Conservation (phyloP, 2,329 filamentous ascomycete genomes). For the Ilyonectria sp. region DNA sequence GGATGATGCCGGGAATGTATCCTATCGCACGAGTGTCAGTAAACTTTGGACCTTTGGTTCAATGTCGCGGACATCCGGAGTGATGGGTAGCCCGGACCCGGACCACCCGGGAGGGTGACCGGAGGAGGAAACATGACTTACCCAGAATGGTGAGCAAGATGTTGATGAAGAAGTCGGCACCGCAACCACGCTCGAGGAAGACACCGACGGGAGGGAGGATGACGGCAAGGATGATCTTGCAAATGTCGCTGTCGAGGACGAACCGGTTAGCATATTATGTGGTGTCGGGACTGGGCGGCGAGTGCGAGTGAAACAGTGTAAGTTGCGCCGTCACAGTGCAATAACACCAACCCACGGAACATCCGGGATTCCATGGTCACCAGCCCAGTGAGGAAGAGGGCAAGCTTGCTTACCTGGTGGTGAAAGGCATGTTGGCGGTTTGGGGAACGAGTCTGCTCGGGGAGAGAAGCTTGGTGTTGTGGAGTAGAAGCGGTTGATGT, state of each 20-base stretch:
- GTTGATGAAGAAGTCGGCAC: conserved; percentile 91
- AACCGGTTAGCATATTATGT: conserved; percentile 27
- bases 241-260: conserved; percentile 65
- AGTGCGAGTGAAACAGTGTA: not conserved
- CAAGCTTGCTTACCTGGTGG: conserved; percentile 67
- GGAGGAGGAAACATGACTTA: conserved; percentile 50
- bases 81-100: conserved; percentile 25
- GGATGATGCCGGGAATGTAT: conserved; percentile 87
- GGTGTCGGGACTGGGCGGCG: conserved; percentile 2
- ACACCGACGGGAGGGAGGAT: conserved; percentile 92
- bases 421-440: conserved; percentile 70
- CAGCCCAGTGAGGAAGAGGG: conserved; percentile 8
- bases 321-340: conserved; percentile 7
- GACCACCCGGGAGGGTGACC: conserved; percentile 55
- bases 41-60: conserved; percentile 12
- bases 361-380: conserved; percentile 39
- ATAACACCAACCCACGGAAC: conserved; percentile 35
- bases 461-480: conserved; percentile 19
- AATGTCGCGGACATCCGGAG: not conserved
- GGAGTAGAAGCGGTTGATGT: conserved; percentile 20
- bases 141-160: conserved; percentile 85
- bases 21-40: conserved; percentile 51
- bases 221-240: conserved; percentile 86
- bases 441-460: conserved; percentile 35
- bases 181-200: conserved; percentile 94